Percentiles rank a stretch among this genome's conserved stretches.
Evolutionary conservation across 306 rosid species (phyloP).

Genomic region (Datisca glomerata): DNA sequence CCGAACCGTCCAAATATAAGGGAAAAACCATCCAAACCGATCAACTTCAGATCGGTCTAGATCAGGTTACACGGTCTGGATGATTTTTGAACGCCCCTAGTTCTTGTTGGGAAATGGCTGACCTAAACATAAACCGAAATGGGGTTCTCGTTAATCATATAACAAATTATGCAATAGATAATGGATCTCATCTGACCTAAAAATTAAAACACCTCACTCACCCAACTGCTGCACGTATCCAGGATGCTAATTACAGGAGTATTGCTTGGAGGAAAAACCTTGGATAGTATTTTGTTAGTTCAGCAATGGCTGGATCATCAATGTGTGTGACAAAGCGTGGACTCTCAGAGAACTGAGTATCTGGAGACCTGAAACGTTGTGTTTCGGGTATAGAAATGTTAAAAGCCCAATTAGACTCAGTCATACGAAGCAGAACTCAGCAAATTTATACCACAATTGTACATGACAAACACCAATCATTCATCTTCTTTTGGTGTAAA

Average conservation of each 20-base stretch:
- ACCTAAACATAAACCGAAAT: slow-evolving; percentile 33
- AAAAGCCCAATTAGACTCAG: too few relatives aligned
- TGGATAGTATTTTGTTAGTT: slow-evolving; percentile 60
- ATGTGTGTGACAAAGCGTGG: slow-evolving; percentile 85
- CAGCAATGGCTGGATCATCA: slow-evolving; percentile 68
- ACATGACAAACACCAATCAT: too few relatives aligned
- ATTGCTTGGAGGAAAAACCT: slow-evolving; percentile 60
- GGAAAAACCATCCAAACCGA: too few relatives aligned
- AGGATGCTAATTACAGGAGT: slow-evolving; percentile 55
- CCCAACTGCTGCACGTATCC: slow-evolving; percentile 93
- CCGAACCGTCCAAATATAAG: too few relatives aligned
- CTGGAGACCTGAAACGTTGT: slow-evolving; percentile 35
- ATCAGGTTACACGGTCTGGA: too few relatives aligned
- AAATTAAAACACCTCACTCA: slow-evolving; percentile 19
- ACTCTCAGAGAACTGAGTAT: slow-evolving; percentile 51
- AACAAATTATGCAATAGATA: slow-evolving; percentile 2
- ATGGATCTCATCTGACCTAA: background rate
- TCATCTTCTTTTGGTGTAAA: too few relatives aligned
- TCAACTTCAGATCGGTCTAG: too few relatives aligned
- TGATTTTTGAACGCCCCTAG: too few relatives aligned
- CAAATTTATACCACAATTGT: too few relatives aligned
- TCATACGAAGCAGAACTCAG: too few relatives aligned
- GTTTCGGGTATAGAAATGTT: background rate
- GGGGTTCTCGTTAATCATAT: slow-evolving; percentile 1
- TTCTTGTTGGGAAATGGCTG: slow-evolving; percentile 76